A percentile compares a stretch with the other conserved stretches of the same genome.
Conservation (phyloP, 768 basidiomycete species). For the Stropharia rugosoannulata region DNA sequence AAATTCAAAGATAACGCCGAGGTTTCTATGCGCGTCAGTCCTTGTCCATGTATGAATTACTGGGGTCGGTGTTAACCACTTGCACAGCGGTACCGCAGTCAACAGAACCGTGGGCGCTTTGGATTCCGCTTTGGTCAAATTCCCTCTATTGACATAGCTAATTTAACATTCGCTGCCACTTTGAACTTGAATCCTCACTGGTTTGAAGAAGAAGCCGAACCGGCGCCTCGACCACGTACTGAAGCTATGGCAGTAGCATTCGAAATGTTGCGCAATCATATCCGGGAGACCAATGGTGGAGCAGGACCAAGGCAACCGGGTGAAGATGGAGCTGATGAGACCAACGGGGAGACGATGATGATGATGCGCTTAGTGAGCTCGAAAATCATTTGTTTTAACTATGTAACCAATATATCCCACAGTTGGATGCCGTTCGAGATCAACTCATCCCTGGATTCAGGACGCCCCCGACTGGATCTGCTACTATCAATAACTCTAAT, state of each 20-base stretch:
- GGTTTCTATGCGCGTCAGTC: constrained; percentile 48
- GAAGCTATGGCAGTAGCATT: background rate
- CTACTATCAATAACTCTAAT: background rate
- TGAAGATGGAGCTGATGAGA: background rate
- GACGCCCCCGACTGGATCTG: background rate
- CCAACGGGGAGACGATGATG: background rate
- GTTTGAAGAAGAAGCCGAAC: background rate
- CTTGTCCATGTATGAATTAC: background rate
- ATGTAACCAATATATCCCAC: background rate
- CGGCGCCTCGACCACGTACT: background rate
- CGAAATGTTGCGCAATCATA: background rate
- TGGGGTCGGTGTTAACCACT: background rate
- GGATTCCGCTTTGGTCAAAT: background rate
- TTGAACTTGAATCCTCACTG: background rate
- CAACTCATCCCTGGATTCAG: background rate
- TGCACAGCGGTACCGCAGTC: background rate
- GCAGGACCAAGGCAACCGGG: background rate
- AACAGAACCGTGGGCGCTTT: background rate
- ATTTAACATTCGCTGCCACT: background rate
- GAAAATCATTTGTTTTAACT: background rate
- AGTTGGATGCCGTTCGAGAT: background rate
- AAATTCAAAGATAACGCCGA: constrained; percentile 35
- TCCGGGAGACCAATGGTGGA: background rate
- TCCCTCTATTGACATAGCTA: background rate
- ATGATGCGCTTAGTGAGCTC: constrained; percentile 3